Conservation (phyloP, 2,329 filamentous ascomycete genomes). For the Epichloe hybrida region DNA sequence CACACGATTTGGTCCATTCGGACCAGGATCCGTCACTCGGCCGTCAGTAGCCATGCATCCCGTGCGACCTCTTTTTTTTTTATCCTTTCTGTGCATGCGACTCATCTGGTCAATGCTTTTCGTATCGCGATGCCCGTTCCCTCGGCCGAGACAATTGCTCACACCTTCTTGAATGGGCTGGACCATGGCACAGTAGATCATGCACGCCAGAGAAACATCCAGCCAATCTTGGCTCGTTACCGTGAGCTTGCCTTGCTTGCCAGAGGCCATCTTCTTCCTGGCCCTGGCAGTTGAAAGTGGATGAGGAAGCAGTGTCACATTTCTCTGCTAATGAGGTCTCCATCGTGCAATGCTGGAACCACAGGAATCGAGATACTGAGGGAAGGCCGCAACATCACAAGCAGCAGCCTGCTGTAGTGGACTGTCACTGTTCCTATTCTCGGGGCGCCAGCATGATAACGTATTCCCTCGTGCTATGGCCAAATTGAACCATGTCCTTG, state of each 20-base stretch:
- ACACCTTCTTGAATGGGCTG: not conserved
- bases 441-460: constrained; percentile 70
- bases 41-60: constrained; percentile 1
- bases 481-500: constrained; percentile 82
- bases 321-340: too few species aligned
- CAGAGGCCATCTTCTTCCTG: too few species aligned
- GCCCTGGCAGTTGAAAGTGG: too few species aligned
- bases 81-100: not conserved
- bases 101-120: not conserved
- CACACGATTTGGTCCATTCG: not conserved
- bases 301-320: too few species aligned
- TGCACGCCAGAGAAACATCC: not conserved
- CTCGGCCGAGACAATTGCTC: not conserved
- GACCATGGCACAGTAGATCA: not conserved
- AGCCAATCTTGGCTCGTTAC: not conserved
- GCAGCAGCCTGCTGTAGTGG: not conserved
- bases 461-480: constrained; percentile 80
- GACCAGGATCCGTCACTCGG: not conserved
- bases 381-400: too few species aligned
- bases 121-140: not conserved
- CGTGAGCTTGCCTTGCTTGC: not conserved
- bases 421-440: constrained; percentile 16
- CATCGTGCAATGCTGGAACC: too few species aligned
- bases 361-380: too few species aligned
- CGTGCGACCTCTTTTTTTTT: constrained; percentile 1